Evolutionary conservation across 2,329 filamentous ascomycete species (phyloP).

Genomic region (Cladophialophora immunda): DNA sequence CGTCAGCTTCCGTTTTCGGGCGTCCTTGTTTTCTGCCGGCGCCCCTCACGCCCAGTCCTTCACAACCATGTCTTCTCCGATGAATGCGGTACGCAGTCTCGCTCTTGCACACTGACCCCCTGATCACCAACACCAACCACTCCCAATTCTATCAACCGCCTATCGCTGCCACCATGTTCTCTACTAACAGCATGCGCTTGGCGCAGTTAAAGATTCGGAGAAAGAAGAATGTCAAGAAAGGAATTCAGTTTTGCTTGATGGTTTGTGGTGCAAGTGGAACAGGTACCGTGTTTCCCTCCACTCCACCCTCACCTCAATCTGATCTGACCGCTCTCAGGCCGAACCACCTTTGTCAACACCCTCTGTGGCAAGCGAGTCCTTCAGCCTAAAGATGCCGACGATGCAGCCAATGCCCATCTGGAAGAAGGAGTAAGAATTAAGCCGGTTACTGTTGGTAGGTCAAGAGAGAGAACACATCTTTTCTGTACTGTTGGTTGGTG

Average conservation of each 20-base stretch:
- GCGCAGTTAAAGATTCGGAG: slow-evolving; percentile 90
- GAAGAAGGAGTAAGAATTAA: slow-evolving; percentile 99
- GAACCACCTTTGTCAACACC: slow-evolving; percentile 99
- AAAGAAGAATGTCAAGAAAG: slow-evolving; percentile 99
- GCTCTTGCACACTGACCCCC: slow-evolving; percentile 4
- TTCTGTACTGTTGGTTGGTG: slow-evolving; percentile 2
- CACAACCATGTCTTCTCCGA: slow-evolving; percentile 39
- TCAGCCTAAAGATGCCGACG: slow-evolving; percentile 89
- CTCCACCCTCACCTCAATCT: slow-evolving; percentile 5
- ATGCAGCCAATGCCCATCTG: slow-evolving; percentile 84
- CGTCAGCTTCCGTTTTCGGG: background rate
- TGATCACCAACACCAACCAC: slow-evolving; percentile 4
- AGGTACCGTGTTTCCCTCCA: slow-evolving; percentile 65
- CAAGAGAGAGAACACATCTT: slow-evolving; percentile 23
- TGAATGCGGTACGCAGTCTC: slow-evolving; percentile 41
- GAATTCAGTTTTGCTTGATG: slow-evolving; percentile 99
- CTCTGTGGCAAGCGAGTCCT: slow-evolving; percentile 96
- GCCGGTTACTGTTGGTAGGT: slow-evolving; percentile 93
- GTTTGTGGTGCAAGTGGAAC: slow-evolving; percentile 99
- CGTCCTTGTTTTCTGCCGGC: slow-evolving; percentile 17
- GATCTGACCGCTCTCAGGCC: slow-evolving; percentile 64
- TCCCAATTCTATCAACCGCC: slow-evolving; percentile 12
- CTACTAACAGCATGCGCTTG: slow-evolving; percentile 34
- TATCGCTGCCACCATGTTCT: slow-evolving; percentile 23
- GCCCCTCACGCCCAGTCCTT: slow-evolving; percentile 14